Evolutionary conservation across 2,329 filamentous ascomycete species (phyloP).

Genomic region (Cladosporium sp.): DNA sequence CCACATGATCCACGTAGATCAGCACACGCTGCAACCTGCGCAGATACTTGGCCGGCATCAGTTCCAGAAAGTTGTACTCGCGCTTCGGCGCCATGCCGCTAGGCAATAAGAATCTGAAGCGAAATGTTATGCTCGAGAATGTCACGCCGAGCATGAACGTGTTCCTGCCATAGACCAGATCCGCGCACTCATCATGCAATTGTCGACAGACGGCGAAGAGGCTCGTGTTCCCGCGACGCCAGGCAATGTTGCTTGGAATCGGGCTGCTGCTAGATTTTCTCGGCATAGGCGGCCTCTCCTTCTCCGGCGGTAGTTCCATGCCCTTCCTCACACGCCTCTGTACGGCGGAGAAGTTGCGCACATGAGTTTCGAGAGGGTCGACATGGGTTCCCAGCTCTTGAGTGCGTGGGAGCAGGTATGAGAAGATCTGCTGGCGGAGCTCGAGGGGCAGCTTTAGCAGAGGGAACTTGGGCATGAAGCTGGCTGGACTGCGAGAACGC

Average conservation of each 20-base stretch:
- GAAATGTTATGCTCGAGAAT: conserved; percentile 42
- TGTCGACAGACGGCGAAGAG: conserved; percentile 39
- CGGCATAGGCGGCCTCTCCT: background rate
- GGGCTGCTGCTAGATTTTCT: background rate
- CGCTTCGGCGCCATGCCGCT: conserved; percentile 38
- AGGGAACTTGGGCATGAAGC: conserved; percentile 26
- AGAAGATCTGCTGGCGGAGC: conserved; percentile 41
- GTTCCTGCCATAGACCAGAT: conserved; percentile 41
- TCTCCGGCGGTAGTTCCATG: conserved; percentile 16
- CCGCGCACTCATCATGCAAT: conserved; percentile 42
- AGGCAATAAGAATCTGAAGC: conserved; percentile 41
- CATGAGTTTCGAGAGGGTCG: conserved; percentile 26
- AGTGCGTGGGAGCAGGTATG: conserved; percentile 40
- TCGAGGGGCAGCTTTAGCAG: conserved; percentile 41
- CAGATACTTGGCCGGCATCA: conserved; percentile 40
- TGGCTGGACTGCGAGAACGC: conserved; percentile 29
- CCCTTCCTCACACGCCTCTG: conserved; percentile 25
- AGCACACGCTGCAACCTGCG: conserved; percentile 39
- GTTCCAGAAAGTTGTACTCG: conserved; percentile 38
- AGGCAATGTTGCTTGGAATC: conserved; percentile 30
- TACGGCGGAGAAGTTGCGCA: conserved; percentile 28
- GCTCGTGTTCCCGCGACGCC: conserved; percentile 39
- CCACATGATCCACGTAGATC: conserved; percentile 45
- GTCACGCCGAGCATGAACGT: conserved; percentile 44
- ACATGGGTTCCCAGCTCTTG: conserved; percentile 20